phyloP scores from a whole-genome alignment of 2,329 filamentous ascomycete genomes.

The Hirsutella minnesotensis region DNA sequence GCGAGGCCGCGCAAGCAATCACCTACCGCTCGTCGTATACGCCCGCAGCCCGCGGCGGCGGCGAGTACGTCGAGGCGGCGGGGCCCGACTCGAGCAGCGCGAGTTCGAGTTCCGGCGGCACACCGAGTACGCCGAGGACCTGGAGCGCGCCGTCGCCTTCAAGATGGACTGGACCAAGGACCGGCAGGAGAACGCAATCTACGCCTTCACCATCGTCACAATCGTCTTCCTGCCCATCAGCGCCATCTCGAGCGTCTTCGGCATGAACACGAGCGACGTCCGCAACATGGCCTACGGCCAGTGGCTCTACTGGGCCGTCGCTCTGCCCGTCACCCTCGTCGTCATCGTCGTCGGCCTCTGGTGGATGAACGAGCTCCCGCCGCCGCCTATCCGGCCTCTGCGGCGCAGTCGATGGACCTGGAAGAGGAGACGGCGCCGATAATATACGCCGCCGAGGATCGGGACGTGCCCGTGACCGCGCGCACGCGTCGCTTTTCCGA shows the following conservation, averaged over 20 bases:
- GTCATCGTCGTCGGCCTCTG: conserved; percentile 26
- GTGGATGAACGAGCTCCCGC: conserved; percentile 33
- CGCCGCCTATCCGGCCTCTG: too few species aligned
- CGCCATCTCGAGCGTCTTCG: conserved; percentile 35
- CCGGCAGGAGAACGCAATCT: conserved; percentile 34
- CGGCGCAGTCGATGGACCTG: not conserved
- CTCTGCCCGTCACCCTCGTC: conserved; percentile 31
- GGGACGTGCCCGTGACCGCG: not conserved
- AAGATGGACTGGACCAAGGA: conserved; percentile 29
- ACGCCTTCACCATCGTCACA: conserved; percentile 37
- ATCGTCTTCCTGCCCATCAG: conserved; percentile 35
- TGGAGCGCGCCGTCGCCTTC: conserved; percentile 18
- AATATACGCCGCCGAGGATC: not conserved
- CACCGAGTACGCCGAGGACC: conserved; percentile 17
- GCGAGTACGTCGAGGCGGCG: conserved; percentile 4
- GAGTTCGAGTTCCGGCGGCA: conserved; percentile 20
- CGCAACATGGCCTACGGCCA: conserved; percentile 35
- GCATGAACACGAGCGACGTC: conserved; percentile 40
- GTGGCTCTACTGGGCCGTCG: conserved; percentile 37
- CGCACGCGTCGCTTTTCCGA: not conserved
- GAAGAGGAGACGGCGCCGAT: not conserved
- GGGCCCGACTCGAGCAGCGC: conserved; percentile 24
- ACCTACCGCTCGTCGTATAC: not conserved
- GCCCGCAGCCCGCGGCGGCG: not conserved
- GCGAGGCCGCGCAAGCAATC: not conserved